Evolutionary conservation across 768 basidiomycete species (phyloP).

Genomic region (Leucocoprinus birnbaumii): DNA sequence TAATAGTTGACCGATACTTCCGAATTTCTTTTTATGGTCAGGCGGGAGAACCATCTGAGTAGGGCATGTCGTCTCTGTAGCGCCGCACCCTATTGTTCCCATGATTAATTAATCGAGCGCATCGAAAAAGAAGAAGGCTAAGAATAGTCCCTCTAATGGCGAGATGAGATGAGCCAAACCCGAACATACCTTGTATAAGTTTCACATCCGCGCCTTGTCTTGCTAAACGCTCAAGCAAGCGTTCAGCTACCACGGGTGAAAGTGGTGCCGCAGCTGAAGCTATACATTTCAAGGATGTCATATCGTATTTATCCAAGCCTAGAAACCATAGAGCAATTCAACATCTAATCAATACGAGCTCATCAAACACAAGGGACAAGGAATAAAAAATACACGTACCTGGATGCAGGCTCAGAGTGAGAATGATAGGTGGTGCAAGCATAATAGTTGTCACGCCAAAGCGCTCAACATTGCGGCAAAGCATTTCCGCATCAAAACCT

Average conservation of each 20-base stretch:
- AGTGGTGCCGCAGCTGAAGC: conserved; percentile 68
- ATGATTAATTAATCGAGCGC: neutral
- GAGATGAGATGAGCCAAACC: neutral
- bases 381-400: conserved; percentile 28
- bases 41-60: conserved; percentile 38
- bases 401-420: conserved; percentile 52
- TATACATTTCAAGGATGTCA: conserved; percentile 45
- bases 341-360: neutral
- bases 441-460: conserved; percentile 45
- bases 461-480: conserved; percentile 49
- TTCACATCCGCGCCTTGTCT: conserved; percentile 12
- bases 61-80: conserved; percentile 64
- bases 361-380: neutral
- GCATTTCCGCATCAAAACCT: conserved; percentile 47
- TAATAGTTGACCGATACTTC: conserved; percentile 53
- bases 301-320: conserved; percentile 50
- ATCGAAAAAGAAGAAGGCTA: neutral
- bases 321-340: neutral
- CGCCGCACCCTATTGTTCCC: conserved; percentile 41
- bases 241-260: conserved; percentile 42
- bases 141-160: too few relatives aligned
- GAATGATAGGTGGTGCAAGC: conserved; percentile 65
- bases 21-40: conserved; percentile 37
- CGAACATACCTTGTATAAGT: conserved; percentile 19
- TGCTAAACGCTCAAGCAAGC: conserved; percentile 24